These are phyloP conservation scores for Stagonosporopsis cucurbitacearum DNA, from an alignment of 2,329 filamentous ascomycete genomes.

Conservation along the genomic window DNA sequence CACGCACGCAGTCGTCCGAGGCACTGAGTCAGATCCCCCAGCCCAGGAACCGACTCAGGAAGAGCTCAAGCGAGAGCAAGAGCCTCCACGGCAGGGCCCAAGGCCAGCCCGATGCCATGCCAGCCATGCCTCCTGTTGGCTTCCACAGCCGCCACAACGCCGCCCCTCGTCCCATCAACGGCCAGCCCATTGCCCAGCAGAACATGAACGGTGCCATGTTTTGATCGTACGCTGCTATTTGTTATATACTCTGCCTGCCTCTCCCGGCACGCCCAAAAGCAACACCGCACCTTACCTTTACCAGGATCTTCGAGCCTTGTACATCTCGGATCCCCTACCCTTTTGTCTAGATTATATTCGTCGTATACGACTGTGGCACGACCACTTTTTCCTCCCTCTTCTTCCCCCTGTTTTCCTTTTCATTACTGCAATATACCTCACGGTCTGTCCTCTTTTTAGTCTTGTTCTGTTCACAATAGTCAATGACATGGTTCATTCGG, in stretches of 20 bases:
- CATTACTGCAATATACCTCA: conserved; percentile 45
- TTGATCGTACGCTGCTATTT: conserved; percentile 13
- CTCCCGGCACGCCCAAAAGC: neutral
- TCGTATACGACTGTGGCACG: conserved; percentile 26
- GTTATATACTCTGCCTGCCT: neutral
- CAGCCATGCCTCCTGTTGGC: conserved; percentile 36
- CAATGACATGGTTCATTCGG: conserved; percentile 7
- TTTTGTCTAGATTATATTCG: conserved; percentile 23
- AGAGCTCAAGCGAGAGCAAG: conserved; percentile 59
- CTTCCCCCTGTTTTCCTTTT: conserved; percentile 19
- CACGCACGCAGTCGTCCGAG: conserved; percentile 55
- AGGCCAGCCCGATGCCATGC: conserved; percentile 30
- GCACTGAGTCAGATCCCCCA: conserved; percentile 36
- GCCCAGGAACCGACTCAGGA: conserved; percentile 53
- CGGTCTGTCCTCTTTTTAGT: conserved; percentile 14
- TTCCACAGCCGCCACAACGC: conserved; percentile 39
- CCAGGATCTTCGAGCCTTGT: neutral
- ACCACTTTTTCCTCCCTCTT: neutral
- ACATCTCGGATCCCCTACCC: neutral
- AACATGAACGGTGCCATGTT: conserved; percentile 48
- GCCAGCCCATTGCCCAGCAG: conserved; percentile 29
- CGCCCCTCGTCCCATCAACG: conserved; percentile 38
- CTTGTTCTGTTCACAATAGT: conserved; percentile 8
- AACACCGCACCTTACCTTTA: neutral
- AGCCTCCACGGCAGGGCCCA: conserved; percentile 54